These are phyloP conservation scores for Candida labiduridarum DNA, from an alignment of 1,139 yeast genomes.

Conservation along the genomic window DNA sequence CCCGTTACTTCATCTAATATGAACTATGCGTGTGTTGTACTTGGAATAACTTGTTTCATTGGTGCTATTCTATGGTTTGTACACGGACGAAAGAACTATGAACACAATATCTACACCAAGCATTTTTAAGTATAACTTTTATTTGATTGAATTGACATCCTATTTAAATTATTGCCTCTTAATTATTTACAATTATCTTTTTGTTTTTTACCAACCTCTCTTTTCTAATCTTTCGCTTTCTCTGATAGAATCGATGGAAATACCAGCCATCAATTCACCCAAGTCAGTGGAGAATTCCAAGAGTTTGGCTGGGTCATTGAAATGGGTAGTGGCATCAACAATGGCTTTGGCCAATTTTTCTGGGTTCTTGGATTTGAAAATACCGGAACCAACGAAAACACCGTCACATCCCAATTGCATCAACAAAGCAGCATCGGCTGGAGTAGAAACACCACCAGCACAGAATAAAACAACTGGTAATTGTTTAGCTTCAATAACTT, in stretches of 20 bases:
- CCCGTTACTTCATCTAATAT: slow-evolving; percentile 35
- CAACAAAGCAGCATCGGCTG: slow-evolving; percentile 85
- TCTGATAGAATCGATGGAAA: slow-evolving; percentile 54
- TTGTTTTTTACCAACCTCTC: slow-evolving; percentile 17
- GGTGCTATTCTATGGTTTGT: slow-evolving; percentile 32
- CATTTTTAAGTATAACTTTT: slow-evolving; percentile 8
- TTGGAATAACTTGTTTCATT: slow-evolving; percentile 32
- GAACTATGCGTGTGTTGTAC: slow-evolving; percentile 41
- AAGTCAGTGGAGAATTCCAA: slow-evolving; percentile 75
- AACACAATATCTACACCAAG: slow-evolving; percentile 17
- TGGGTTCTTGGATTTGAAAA: slow-evolving; percentile 76
- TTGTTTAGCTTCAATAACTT: slow-evolving; percentile 58
- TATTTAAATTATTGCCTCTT: not conserved
- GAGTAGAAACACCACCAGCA: slow-evolving; percentile 91
- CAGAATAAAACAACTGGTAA: slow-evolving; percentile 88
- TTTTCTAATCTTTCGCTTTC: slow-evolving; percentile 45
- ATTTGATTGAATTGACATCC: too few species aligned
- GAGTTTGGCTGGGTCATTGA: slow-evolving; percentile 61
- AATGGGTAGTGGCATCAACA: slow-evolving; percentile 81
- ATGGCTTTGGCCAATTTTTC: slow-evolving; percentile 77
- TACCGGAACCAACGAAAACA: slow-evolving; percentile 89
- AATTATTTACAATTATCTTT: slow-evolving; percentile 1
- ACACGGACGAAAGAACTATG: slow-evolving; percentile 21
- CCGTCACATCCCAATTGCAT: slow-evolving; percentile 95
- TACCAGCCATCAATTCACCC: slow-evolving; percentile 78